Evolutionary conservation across 2,329 filamentous ascomycete species (phyloP), one percentile per base, ranked within the genome.

Genomic region (Ophiocordyceps camponoti-floridani): DNA sequence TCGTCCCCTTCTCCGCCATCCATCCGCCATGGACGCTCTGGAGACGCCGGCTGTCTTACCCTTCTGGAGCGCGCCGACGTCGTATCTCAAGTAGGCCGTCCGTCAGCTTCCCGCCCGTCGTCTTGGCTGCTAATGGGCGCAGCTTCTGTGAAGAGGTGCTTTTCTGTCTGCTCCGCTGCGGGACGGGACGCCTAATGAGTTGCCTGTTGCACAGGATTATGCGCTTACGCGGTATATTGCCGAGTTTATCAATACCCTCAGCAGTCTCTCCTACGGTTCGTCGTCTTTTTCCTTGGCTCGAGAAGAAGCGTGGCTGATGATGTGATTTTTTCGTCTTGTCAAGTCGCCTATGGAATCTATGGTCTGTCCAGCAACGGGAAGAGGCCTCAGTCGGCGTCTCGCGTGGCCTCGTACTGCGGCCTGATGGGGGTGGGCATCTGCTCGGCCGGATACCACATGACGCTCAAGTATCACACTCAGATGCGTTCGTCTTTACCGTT

Each of bases 221-320:
- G 55, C 61, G 9, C 51, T 68, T 12, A 67, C 64, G 9, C 53
- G 60, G 18, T 67, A 63, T 30, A 53, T 67, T 18, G 65, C 62
- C 5, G 65, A 68, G 43, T 66, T 68, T 35, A 60, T 67, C 49
- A 68, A 68, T 47, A 66, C 63, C 1, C 48, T 66, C 2, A 66
- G 63, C 45, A 68, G 63, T 44, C 48, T 63, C 0, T 50, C 58
- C 4, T 67, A 60, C 43, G 55, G 57, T 58, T 12, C 12, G 57
- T 51, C 2, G 12, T 35, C 33, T 6, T 3, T 3, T 23, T 23
- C 23, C 5, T 23, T 3, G 23, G 23, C 23, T 23, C 5, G 23
- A 23, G 23, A 5, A 5, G 23, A 5, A 5, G 23, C 23, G 23
- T 23, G 23, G 23, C 23, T 23, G 23, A 23, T 23, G 23, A 23